These are phyloP conservation scores for Coix lacrymajobi DNA, from an alignment of 176 grass and related monocot genomes.

Conservation along the genomic window DNA sequence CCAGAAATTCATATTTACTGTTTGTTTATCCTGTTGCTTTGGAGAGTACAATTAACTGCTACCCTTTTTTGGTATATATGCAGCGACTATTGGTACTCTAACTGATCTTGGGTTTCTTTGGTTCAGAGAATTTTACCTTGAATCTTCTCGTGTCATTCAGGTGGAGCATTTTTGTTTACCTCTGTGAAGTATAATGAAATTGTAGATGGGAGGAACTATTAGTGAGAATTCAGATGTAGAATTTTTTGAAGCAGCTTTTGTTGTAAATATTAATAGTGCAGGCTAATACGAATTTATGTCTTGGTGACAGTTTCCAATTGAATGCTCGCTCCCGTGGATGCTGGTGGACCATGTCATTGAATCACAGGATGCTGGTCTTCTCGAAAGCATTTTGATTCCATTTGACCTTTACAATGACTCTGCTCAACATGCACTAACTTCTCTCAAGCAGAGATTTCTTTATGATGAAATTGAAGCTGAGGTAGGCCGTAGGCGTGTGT, in stretches of 20 bases:
- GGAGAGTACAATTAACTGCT: constrained; percentile 13
- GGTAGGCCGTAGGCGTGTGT: constrained; percentile 51
- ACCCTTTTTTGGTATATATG: constrained; percentile 41
- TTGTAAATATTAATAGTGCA: not conserved
- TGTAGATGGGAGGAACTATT: constrained; percentile 12
- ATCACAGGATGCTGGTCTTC: constrained; percentile 88
- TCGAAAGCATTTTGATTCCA: constrained; percentile 96
- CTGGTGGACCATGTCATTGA: constrained; percentile 85
- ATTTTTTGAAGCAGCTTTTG: constrained; percentile 23
- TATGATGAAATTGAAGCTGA: constrained; percentile 99
- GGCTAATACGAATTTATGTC: constrained; percentile 10
- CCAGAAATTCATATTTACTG: not conserved
- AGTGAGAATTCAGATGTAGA: constrained; percentile 4
- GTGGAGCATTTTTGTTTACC: constrained; percentile 34
- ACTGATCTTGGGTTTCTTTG: constrained; percentile 99
- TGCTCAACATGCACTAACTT: constrained; percentile 89
- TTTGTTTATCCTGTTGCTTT: not conserved
- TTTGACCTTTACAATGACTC: constrained; percentile 99
- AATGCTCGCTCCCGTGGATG: constrained; percentile 99
- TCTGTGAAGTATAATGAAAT: constrained; percentile 13
- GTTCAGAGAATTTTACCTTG: constrained; percentile 99
- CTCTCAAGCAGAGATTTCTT: constrained; percentile 94
- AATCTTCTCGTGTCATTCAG: constrained; percentile 99
- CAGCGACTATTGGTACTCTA: constrained; percentile 88
- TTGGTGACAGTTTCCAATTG: constrained; percentile 83